Percentiles rank a stretch among this genome's conserved stretches.
Evolutionary conservation across 345 rosid genomes (phyloP).

Genomic region (Abelmoschus esculentus): DNA sequence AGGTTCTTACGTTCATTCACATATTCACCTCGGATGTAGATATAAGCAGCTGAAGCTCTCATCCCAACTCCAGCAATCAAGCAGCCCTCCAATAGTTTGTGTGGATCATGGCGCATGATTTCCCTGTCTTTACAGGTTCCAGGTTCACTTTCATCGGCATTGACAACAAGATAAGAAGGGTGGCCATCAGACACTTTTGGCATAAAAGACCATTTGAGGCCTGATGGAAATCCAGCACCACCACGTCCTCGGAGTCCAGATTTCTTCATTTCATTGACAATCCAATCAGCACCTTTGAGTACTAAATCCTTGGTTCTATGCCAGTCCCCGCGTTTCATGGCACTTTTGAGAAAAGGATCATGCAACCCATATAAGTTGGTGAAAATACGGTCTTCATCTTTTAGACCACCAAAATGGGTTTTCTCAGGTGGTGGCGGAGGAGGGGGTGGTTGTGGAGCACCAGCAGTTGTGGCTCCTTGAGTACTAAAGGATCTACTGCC

Average conservation of each 20-base stretch:
- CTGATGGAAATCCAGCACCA: conserved; percentile 96
- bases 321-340: conserved; percentile 77
- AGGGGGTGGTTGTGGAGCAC: conserved; percentile 66
- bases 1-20: conserved; percentile 80
- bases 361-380: conserved; percentile 84
- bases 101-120: conserved; percentile 96
- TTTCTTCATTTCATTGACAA: conserved; percentile 79
- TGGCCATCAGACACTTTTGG: conserved; percentile 93
- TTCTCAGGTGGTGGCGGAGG: conserved; percentile 87
- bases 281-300: conserved; percentile 92
- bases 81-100: conserved; percentile 92
- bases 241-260: conserved; percentile 98
- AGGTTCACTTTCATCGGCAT: conserved; percentile 99
- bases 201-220: conserved; percentile 99
- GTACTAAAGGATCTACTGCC: conserved; percentile 65
- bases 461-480: conserved; percentile 58
- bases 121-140: conserved; percentile 99
- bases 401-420: conserved; percentile 93
- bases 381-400: conserved; percentile 90
- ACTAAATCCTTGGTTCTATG: conserved; percentile 93
- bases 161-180: conserved; percentile 84
- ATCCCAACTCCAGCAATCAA: conserved; percentile 96
- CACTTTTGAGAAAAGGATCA: conserved; percentile 92
- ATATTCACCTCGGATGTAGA: conserved; percentile 93
- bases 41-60: conserved; percentile 97